Conservation (phyloP, 106 monocot genomes). For the Alisma plantagoaquatica region DNA sequence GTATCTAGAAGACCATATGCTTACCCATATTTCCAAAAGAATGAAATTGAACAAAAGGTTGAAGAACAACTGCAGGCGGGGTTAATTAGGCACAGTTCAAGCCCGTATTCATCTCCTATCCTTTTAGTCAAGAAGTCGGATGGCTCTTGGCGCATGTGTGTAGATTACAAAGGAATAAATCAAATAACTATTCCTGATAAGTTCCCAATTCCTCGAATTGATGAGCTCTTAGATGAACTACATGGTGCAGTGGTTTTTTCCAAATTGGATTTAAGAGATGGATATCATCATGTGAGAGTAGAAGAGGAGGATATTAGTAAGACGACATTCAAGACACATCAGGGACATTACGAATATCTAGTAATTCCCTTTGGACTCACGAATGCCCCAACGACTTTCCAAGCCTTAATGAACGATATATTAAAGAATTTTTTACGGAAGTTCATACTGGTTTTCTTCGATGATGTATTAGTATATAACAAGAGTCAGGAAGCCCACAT, state of each 20-base stretch:
- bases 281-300: neutral
- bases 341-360: too few species aligned
- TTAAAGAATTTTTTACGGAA: too few species aligned
- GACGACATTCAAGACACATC: neutral
- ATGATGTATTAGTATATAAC: neutral
- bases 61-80: neutral
- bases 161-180: constrained; percentile 1
- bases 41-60: neutral
- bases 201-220: neutral
- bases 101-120: neutral
- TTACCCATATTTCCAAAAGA: neutral
- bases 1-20: neutral
- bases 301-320: neutral
- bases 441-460: too few species aligned
- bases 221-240: neutral
- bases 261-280: neutral
- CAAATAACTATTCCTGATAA: neutral
- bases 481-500: neutral
- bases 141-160: neutral
- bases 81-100: neutral
- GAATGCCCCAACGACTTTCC: too few species aligned
- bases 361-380: too few species aligned
- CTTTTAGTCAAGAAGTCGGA: neutral
- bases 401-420: too few species aligned
- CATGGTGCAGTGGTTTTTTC: neutral